Conservation (phyloP, 192 early-diverging fungal genomes). For the Podila clonocystis region DNA sequence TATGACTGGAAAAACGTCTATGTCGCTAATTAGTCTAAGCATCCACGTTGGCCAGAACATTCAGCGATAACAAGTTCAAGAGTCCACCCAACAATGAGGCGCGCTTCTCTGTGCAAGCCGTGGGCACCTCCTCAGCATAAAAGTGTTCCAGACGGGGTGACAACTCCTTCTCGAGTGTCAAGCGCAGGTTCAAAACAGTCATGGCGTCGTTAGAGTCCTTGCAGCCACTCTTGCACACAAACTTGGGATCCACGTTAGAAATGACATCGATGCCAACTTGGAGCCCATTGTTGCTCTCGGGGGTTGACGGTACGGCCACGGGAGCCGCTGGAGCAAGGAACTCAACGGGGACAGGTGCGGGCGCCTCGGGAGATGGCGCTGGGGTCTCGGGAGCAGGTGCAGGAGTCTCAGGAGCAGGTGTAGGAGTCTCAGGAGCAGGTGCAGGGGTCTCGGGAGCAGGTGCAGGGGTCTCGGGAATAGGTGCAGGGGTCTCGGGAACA, state of each 20-base stretch:
- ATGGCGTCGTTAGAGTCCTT: conserved; percentile 1
- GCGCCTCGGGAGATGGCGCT: no score
- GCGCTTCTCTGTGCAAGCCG: conserved; percentile 10
- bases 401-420: background rate
- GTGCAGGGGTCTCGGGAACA: background rate
- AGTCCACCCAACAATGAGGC: background rate
- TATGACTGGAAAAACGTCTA: background rate
- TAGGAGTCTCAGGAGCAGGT: background rate
- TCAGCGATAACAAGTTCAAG: conserved; percentile 6
- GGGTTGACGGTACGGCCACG: background rate
- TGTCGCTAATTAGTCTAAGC: background rate
- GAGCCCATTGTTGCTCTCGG: background rate
- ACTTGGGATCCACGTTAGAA: conserved; percentile 4
- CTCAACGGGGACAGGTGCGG: no score
- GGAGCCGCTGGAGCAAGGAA: background rate
- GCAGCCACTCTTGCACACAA: conserved; percentile 7
- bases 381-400: no score
- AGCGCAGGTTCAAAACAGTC: background rate
- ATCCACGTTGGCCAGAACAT: background rate
- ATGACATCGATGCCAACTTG: conserved; percentile 2
- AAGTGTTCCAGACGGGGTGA: background rate
- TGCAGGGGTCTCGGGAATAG: background rate
- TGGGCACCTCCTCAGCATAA: conserved; percentile 4
- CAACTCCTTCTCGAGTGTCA: conserved; percentile 11
- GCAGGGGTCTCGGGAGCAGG: background rate